These are phyloP conservation scores for Immersiporthe knoxdaviesiana DNA, from an alignment of 2,329 filamentous ascomycete species.

Conservation along the genomic window DNA sequence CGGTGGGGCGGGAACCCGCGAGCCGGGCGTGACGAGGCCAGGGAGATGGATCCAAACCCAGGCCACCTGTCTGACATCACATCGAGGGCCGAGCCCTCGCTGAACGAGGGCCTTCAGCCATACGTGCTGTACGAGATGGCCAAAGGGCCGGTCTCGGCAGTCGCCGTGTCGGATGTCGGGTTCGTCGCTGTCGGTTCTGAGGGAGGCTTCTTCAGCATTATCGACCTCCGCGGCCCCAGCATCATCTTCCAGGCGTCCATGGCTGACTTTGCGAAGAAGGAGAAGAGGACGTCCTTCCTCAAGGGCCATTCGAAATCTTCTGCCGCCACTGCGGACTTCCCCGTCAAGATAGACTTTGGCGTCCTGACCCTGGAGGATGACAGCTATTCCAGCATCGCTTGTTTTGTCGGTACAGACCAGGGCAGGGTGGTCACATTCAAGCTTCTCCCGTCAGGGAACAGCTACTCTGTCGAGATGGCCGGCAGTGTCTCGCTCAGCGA, in stretches of 20 bases:
- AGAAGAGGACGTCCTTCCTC: slow-evolving; percentile 75
- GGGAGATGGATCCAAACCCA: slow-evolving; percentile 58
- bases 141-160: slow-evolving; percentile 76
- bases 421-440: slow-evolving; percentile 91
- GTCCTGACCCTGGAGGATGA: slow-evolving; percentile 94
- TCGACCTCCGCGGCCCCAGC: slow-evolving; percentile 85
- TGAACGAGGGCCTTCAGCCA: slow-evolving; percentile 74
- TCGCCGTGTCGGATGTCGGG: slow-evolving; percentile 88
- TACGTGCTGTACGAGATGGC: slow-evolving; percentile 81
- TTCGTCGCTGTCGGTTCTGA: slow-evolving; percentile 90
- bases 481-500: slow-evolving; percentile 71
- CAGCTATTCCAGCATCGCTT: slow-evolving; percentile 89
- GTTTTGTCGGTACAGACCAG: slow-evolving; percentile 85
- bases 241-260: slow-evolving; percentile 78
- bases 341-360: slow-evolving; percentile 84
- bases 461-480: slow-evolving; percentile 73
- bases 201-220: slow-evolving; percentile 75
- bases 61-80: slow-evolving; percentile 77
- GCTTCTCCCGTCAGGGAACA: slow-evolving; percentile 73
- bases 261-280: slow-evolving; percentile 73
- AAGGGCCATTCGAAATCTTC: slow-evolving; percentile 55
- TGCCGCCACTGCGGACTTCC: slow-evolving; percentile 67
- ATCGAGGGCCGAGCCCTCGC: slow-evolving; percentile 67
- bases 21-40: slow-evolving; percentile 64
- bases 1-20: slow-evolving; percentile 83